Evolutionary conservation across 2,329 filamentous ascomycete genomes (phyloP), one percentile per base, ranked within the genome.

Genomic region (Pseudofabraea citricarpa): DNA sequence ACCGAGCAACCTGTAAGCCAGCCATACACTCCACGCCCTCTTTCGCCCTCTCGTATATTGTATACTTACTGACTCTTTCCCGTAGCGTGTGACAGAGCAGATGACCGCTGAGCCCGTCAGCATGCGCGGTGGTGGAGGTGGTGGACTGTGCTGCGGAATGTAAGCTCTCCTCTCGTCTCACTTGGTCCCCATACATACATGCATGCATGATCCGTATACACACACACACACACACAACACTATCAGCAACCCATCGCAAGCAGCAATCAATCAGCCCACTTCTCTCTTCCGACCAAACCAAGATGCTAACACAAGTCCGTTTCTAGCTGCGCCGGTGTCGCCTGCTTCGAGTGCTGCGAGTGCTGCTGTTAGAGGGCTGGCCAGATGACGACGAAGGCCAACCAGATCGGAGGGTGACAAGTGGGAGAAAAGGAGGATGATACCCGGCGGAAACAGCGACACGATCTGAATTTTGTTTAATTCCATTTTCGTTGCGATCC

Each of bases 121-220:
- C 41, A 55, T 59, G 48, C 51, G 86, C 37, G 56, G 56, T 33
- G 56, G 56, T 36, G 52, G 44, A 4, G 48, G 45, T 26, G 53
- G 40, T 32, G 55, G 42, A 32, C 6, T 59, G 32, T 58, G 55
- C 52, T 59, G 56, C 31, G 56, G 56, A 21, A 20, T 56, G 56
- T 59, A 54, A 52, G 55, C 18, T 38, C 37, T 18, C 19, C 2
- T 36, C 32, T n/a, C n/a, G n/a, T n/a, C n/a, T n/a, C n/a, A n/a
- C n/a, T n/a, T n/a, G n/a, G n/a, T n/a, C n/a, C n/a, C n/a, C n/a
- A n/a, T n/a, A n/a, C n/a, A n/a, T n/a, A n/a, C n/a, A n/a, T n/a
- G n/a, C n/a, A n/a, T n/a, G n/a, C n/a, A n/a, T n/a, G n/a, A n/a
- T n/a, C n/a, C n/a, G n/a, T n/a, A n/a, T n/a, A n/a, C n/a, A n/a